phyloP scores from a whole-genome alignment of 129 eudicot genomes.

The Ambrosia artemisiifolia region DNA sequence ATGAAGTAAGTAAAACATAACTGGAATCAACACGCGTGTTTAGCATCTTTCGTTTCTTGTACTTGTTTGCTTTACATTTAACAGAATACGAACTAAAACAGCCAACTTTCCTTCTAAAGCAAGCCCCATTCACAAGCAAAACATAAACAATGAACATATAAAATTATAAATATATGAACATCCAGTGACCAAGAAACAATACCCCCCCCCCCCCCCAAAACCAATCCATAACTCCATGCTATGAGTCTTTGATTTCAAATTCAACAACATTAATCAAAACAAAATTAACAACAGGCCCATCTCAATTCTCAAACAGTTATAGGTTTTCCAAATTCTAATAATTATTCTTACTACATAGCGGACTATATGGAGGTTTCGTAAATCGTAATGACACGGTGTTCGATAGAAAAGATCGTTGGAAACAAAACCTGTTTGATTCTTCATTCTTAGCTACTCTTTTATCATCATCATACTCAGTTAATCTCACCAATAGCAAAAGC shows the following conservation, averaged over 20 bases:
- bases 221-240: neutral
- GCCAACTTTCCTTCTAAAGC: neutral
- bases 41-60: slow-evolving; percentile 10
- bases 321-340: neutral
- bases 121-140: neutral
- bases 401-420: no score
- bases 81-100: neutral
- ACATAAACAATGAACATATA: neutral
- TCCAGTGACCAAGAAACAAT: slow-evolving; percentile 12
- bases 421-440: no score
- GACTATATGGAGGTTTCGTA: no score
- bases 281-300: no score
- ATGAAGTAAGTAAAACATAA: neutral
- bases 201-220: no score
- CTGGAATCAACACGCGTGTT: neutral
- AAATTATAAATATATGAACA: slow-evolving; percentile 3
- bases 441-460: no score
- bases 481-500: no score
- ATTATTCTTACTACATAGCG: no score
- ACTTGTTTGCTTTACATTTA: slow-evolving; percentile 7
- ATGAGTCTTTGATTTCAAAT: neutral
- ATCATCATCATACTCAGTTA: no score
- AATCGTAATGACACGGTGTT: no score
- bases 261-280: neutral
- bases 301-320: slow-evolving; percentile 8